A percentile compares a stretch with the other conserved stretches of the same genome.
Conservation (phyloP, 1,284 basidiomycete genomes). For the Entoloma clypeatum region DNA sequence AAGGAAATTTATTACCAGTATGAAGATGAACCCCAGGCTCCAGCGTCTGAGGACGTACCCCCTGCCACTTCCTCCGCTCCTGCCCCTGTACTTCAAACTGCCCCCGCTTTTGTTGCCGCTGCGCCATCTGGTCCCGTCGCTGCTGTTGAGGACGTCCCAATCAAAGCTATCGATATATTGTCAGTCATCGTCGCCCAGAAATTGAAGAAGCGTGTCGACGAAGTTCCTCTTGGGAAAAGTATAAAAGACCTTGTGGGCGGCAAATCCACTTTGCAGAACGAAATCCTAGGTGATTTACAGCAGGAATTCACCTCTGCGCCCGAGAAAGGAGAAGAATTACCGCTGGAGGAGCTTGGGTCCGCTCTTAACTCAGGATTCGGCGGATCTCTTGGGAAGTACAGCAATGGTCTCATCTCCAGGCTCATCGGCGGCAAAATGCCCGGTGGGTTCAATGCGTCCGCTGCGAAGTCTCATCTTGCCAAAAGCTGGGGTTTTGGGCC, state of each 20-base stretch:
- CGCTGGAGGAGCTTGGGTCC: conserved; percentile 92
- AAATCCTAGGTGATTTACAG: conserved; percentile 91
- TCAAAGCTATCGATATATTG: conserved; percentile 91
- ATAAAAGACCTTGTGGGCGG: conserved; percentile 99
- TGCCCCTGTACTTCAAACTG: conserved; percentile 41
- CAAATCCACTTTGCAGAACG: conserved; percentile 97
- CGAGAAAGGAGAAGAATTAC: conserved; percentile 97
- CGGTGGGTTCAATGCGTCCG: conserved; percentile 94
- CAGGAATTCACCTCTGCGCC: conserved; percentile 89
- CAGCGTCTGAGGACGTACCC: conserved; percentile 37
- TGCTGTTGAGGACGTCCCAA: conserved; percentile 83
- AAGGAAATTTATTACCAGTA: conserved; percentile 99
- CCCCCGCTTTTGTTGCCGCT: conserved; percentile 41
- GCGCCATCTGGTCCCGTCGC: conserved; percentile 62
- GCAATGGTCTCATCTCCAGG: conserved; percentile 87
- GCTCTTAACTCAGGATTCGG: conserved; percentile 80
- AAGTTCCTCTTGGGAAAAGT: conserved; percentile 89
- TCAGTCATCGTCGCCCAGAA: conserved; percentile 93
- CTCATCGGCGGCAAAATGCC: conserved; percentile 97
- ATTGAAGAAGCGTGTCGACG: conserved; percentile 91
- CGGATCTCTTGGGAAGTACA: conserved; percentile 93
- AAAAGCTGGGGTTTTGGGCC: conserved; percentile 95
- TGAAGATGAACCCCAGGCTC: conserved; percentile 76
- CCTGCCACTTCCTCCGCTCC: conserved; percentile 37
- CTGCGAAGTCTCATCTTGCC: conserved; percentile 86